phyloP scores from a whole-genome alignment of 495 filamentous ascomycete genomes.

The Parachaetomium inaequale region DNA sequence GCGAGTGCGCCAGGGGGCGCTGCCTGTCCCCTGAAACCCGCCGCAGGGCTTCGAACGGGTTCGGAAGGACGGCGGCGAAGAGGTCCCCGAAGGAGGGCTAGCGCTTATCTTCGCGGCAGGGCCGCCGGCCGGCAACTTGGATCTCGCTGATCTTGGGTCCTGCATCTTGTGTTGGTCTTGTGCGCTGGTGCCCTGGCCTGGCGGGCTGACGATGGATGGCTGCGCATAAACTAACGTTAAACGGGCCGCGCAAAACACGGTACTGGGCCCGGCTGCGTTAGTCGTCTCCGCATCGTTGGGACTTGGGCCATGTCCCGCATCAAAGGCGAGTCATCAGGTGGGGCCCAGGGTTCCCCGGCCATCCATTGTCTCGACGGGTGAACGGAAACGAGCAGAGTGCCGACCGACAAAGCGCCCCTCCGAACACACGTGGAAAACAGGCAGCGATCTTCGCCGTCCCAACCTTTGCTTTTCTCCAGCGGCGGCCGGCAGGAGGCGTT shows the following conservation, averaged over 20 bases:
- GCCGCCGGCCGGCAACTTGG: conserved; percentile 6
- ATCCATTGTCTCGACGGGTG: conserved; percentile 1
- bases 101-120: conserved; percentile 10
- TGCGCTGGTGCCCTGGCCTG: neutral
- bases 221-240: conserved; percentile 4
- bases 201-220: neutral
- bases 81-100: neutral
- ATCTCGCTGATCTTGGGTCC: conserved; percentile 19
- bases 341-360: neutral
- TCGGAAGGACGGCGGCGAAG: conserved; percentile 3
- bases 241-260: neutral
- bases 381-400: neutral
- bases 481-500: neutral
- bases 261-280: neutral
- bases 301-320: neutral
- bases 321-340: conserved; percentile 3
- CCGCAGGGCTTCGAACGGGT: neutral
- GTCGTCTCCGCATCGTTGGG: conserved; percentile 4
- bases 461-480: neutral
- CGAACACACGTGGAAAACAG: conserved; percentile 12
- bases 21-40: neutral
- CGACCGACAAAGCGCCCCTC: neutral
- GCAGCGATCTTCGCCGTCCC: neutral
- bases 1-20: neutral
- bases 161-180: conserved; percentile 12